Percentiles rank a stretch among this genome's conserved stretches.
These are phyloP conservation scores for Mycosarcoma maydis DNA, from an alignment of 1,284 basidiomycete species.

Conservation along the genomic window DNA sequence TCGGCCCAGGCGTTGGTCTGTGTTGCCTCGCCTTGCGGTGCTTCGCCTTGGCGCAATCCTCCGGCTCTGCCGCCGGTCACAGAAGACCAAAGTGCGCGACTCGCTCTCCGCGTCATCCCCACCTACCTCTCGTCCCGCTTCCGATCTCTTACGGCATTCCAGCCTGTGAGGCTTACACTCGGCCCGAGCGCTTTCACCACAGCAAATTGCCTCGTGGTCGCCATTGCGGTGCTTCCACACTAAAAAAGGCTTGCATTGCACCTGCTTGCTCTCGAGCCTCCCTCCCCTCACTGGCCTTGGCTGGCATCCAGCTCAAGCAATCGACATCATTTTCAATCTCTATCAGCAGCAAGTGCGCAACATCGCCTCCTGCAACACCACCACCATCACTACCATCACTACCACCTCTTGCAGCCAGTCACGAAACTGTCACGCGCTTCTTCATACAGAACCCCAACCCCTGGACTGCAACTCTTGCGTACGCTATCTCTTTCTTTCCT, in stretches of 20 bases:
- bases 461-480: too few relatives aligned
- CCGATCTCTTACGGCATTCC: neutral
- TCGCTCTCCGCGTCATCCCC: slow-evolving; percentile 1
- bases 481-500: too few relatives aligned
- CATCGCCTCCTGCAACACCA: neutral
- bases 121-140: neutral
- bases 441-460: too few relatives aligned
- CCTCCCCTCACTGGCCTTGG: too few relatives aligned
- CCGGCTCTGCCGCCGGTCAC: slow-evolving; percentile 10
- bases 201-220: slow-evolving; percentile 1
- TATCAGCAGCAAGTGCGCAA: neutral
- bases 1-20: slow-evolving; percentile 2
- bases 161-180: neutral
- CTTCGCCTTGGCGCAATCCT: slow-evolving; percentile 1
- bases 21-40: neutral
- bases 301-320: too few relatives aligned
- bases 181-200: neutral
- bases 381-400: neutral
- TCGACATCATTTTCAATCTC: too few relatives aligned
- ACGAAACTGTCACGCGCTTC: too few relatives aligned
- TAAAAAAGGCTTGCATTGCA: slow-evolving; percentile 3
- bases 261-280: slow-evolving; percentile 16
- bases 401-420: neutral
- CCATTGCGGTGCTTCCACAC: slow-evolving; percentile 1
- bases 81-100: neutral